Conservation (phyloP, 1,284 basidiomycete genomes). For the Apiotrichum siamense region DNA sequence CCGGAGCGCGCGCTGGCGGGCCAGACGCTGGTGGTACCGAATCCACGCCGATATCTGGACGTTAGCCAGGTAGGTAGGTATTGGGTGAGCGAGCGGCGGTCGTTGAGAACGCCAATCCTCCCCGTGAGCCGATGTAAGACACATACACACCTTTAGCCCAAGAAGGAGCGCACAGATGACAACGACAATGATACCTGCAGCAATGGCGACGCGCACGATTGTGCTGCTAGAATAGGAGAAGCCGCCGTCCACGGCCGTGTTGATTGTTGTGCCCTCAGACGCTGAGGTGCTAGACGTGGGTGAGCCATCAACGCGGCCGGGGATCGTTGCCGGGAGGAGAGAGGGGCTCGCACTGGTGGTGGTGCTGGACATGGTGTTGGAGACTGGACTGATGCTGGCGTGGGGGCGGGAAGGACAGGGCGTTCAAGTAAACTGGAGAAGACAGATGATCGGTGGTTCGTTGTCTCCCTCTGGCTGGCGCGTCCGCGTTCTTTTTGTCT, state of each 20-base stretch:
- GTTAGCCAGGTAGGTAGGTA: not conserved
- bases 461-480: no score
- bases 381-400: no score
- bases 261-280: not conserved
- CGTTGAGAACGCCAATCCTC: not conserved
- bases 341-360: no score
- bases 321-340: no score
- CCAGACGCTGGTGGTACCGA: slow-evolving; percentile 29
- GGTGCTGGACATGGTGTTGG: no score
- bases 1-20: slow-evolving; percentile 27
- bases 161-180: slow-evolving; percentile 30
- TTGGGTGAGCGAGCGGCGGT: not conserved
- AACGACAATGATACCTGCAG: slow-evolving; percentile 40
- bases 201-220: slow-evolving; percentile 39
- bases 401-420: no score
- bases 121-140: not conserved
- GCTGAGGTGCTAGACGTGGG: not conserved
- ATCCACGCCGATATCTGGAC: slow-evolving; percentile 38
- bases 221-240: slow-evolving; percentile 33
- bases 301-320: not conserved
- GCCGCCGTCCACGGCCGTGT: slow-evolving; percentile 6
- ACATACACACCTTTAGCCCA: slow-evolving; percentile 34
- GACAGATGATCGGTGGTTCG: no score
- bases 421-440: no score
- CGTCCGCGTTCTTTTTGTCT: no score